phyloP scores from a whole-genome alignment of 2,329 filamentous ascomycete genomes.

The Calonectria montana region DNA sequence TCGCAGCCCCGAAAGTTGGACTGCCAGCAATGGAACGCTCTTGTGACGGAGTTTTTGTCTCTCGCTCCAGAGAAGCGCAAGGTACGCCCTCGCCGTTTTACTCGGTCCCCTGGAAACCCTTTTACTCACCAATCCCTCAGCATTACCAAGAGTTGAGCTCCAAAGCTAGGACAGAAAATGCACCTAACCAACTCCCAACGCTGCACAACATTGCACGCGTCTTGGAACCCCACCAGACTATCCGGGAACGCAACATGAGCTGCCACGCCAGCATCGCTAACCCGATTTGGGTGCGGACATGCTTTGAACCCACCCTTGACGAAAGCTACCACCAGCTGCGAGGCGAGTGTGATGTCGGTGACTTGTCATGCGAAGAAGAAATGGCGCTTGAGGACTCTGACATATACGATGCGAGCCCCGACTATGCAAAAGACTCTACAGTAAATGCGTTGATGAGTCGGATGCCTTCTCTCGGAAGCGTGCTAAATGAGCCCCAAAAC shows the following conservation, averaged over 20 bases:
- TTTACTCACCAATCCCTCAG: background rate
- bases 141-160: background rate
- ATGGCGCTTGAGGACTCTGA: background rate
- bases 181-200: background rate
- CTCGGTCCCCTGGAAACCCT: too few relatives aligned
- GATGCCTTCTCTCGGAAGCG: background rate
- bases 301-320: background rate
- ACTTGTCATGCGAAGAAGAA: background rate
- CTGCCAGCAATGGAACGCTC: background rate
- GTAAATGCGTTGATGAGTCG: background rate
- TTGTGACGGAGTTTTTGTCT: background rate
- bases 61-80: background rate
- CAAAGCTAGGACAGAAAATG: background rate
- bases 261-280: background rate
- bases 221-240: background rate
- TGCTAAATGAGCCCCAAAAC: background rate
- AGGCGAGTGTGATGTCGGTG: background rate
- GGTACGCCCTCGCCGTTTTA: background rate
- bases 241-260: background rate
- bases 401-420: background rate
- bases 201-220: background rate
- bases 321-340: background rate
- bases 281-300: background rate
- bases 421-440: background rate
- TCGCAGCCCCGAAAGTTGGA: background rate